Conservation (phyloP, 306 rosid genomes). For the Parietaria judaica region DNA sequence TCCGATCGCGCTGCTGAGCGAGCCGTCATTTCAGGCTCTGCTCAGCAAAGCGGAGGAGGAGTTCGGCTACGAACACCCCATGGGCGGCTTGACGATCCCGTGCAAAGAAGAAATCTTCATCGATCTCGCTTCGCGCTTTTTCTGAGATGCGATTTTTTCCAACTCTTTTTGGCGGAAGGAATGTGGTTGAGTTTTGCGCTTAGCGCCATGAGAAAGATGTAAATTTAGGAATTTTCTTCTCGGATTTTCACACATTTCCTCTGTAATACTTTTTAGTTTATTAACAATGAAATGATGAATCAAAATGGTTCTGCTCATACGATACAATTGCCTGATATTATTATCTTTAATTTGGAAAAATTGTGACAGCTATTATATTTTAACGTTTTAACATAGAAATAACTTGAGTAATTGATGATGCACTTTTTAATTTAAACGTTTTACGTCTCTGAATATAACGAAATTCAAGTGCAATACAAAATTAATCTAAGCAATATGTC, state of each 20-base stretch:
- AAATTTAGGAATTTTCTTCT: background rate
- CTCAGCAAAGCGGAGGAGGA: conserved; percentile 20
- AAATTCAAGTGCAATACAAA: no score
- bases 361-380: no score
- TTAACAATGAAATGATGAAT: background rate
- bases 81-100: conserved; percentile 23
- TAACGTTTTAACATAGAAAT: no score
- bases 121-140: conserved; percentile 9
- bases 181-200: background rate
- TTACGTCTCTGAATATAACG: no score
- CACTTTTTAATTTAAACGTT: no score
- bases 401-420: no score
- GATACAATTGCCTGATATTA: background rate
- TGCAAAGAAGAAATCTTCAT: conserved; percentile 24
- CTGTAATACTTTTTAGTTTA: background rate
- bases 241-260: background rate
- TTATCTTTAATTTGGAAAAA: no score
- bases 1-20: conserved; percentile 25
- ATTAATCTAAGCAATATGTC: no score
- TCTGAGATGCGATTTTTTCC: background rate
- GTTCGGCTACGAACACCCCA: conserved; percentile 14
- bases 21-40: conserved; percentile 30
- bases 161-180: background rate
- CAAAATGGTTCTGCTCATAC: background rate
- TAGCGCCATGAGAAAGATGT: background rate